Percentiles rank a stretch among this genome's conserved stretches.
Evolutionary conservation across 2,329 filamentous ascomycete genomes (phyloP).

Genomic region (Pleoardoris graminearum): DNA sequence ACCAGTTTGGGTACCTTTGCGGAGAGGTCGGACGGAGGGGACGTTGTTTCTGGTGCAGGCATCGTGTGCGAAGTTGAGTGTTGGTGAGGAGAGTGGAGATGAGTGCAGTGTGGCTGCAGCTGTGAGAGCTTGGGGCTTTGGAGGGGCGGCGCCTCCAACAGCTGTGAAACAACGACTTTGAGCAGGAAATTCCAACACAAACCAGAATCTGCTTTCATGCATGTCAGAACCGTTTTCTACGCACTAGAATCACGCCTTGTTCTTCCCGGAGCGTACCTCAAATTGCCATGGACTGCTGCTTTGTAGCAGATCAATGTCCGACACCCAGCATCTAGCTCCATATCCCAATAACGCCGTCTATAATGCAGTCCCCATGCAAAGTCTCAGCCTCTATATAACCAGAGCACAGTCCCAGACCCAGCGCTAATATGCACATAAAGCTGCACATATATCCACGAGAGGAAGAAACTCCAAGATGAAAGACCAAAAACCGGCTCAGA

Average conservation of each 20-base stretch:
- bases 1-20: slow-evolving; percentile 41
- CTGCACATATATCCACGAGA: not conserved
- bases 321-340: not conserved
- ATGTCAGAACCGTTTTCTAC: no score
- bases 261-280: no score
- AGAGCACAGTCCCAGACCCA: not conserved
- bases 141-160: not conserved
- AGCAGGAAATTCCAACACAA: no score
- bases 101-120: not conserved
- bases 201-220: no score
- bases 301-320: not conserved
- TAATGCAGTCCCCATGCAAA: not conserved
- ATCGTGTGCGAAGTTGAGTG: slow-evolving; percentile 1
- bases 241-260: not conserved
- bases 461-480: not conserved
- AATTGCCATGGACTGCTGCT: not conserved
- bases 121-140: not conserved
- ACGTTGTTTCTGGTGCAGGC: slow-evolving; percentile 2
- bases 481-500: no score
- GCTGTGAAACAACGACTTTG: no score
- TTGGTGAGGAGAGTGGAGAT: not conserved
- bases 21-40: slow-evolving; percentile 28
- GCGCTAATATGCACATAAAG: not conserved
- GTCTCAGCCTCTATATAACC: not conserved
- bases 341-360: slow-evolving; percentile 1